Evolutionary conservation across 2,329 filamentous ascomycete species (phyloP).

Genomic region (Fusarium pininemorale): DNA sequence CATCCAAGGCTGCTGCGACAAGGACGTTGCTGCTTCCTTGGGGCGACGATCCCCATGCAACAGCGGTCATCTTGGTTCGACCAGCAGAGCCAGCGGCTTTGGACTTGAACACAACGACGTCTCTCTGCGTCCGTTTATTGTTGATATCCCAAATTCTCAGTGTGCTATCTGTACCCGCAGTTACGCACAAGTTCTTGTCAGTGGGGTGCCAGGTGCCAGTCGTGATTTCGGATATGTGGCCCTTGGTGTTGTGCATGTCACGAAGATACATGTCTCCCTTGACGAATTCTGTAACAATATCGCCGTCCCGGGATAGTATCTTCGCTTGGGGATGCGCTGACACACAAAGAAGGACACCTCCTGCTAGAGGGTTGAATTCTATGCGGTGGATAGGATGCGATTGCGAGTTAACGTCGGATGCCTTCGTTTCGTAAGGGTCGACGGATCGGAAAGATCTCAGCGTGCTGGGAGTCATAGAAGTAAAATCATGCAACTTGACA

Average conservation of each 20-base stretch:
- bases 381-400: conserved; percentile 89
- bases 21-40: conserved; percentile 84
- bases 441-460: conserved; percentile 92
- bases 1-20: conserved; percentile 85
- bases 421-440: conserved; percentile 83
- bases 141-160: conserved; percentile 97
- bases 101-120: conserved; percentile 96
- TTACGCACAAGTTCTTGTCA: conserved; percentile 85
- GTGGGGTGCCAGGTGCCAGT: conserved; percentile 91
- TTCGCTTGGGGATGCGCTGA: conserved; percentile 91
- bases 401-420: conserved; percentile 73
- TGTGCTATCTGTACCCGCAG: conserved; percentile 94
- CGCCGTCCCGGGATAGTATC: conserved; percentile 88
- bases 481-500: conserved; percentile 93
- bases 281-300: conserved; percentile 84
- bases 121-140: conserved; percentile 86
- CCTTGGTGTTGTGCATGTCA: conserved; percentile 98
- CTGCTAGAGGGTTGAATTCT: conserved; percentile 84
- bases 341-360: conserved; percentile 83
- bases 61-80: conserved; percentile 90
- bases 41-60: conserved; percentile 81
- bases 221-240: conserved; percentile 91
- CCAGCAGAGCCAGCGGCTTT: conserved; percentile 87
- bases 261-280: conserved; percentile 99
- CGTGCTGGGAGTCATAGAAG: conserved; percentile 94